A percentile compares a stretch with the other conserved stretches of the same genome.
phyloP scores from a whole-genome alignment of 345 rosid genomes.

The Mallotus nudiflorus region DNA sequence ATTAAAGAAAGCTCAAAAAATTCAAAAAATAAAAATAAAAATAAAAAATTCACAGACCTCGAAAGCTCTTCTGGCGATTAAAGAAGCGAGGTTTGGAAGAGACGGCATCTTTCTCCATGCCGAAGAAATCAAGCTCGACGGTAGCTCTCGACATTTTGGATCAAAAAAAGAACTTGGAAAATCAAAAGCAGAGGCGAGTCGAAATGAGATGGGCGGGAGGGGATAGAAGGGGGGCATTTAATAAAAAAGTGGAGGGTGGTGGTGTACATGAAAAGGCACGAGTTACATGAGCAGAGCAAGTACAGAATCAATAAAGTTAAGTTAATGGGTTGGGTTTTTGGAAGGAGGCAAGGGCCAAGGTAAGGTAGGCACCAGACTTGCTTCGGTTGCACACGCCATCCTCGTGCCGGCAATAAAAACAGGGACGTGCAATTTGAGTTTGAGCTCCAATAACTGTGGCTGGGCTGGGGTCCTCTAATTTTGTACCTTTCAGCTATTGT shows the following conservation, averaged over 20 bases:
- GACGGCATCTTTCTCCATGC: slow-evolving; percentile 48
- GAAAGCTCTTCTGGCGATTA: slow-evolving; percentile 68
- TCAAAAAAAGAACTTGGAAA: neutral
- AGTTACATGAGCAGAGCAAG: no score
- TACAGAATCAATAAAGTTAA: no score
- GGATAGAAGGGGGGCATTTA: neutral
- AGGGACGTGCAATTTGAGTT: no score
- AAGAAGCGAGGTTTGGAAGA: slow-evolving; percentile 47
- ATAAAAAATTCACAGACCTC: no score
- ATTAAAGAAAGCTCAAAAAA: neutral
- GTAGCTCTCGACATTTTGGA: slow-evolving; percentile 47
- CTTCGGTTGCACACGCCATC: no score
- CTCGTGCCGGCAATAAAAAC: no score
- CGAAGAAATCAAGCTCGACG: slow-evolving; percentile 72
- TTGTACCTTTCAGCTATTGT: no score
- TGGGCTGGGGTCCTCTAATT: no score
- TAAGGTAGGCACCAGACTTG: no score
- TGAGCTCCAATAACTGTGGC: no score
- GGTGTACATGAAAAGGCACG: slow-evolving; percentile 15
- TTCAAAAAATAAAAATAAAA: neutral
- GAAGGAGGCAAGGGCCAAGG: no score
- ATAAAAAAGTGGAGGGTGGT: neutral
- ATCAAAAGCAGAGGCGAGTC: slow-evolving; percentile 18
- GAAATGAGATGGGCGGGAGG: slow-evolving; percentile 12
- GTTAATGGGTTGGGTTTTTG: no score